Base-by-base conservation (phyloP, 768 basidiomycete species). In the Hygrophorus russula region DNA sequence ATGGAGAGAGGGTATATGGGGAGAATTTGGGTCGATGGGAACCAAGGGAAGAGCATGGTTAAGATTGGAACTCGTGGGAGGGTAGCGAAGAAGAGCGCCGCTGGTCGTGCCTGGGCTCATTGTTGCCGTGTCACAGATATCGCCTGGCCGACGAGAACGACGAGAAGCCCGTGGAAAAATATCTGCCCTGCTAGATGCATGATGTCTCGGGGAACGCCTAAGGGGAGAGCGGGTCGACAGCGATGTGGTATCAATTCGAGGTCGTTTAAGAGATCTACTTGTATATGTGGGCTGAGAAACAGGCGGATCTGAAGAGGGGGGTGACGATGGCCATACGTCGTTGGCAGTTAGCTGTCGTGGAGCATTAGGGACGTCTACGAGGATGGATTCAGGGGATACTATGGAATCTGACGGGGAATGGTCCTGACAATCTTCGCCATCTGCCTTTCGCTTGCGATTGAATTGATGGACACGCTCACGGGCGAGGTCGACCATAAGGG, bases 401-500 rank as follows among this genome's bases (percentile, higher is more conserved):
- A 58, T 57, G 47, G 68, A 57, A 38, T 61, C 56, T 6, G 53
- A 13, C 4, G 56, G 19, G 11, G 51, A 30, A 12, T 54, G 28
- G 36, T 68, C 61, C 24, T 58, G 58, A 24, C 40, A 42, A 55
- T 73, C 70, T 53, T 82, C 77, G 20, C 56, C 42, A 57, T 73
- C 73, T 0, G 78, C 72, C 62, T 86, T 85, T 51, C 82, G 77
- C 61, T 85, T 85, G 56, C 77, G 71, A 56, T 69, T 67, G 69
- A 71, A 63, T 24, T 69, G 53, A 46, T 71, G 70, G 51, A 63
- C 9, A 31, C 35, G 39, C 12, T 69, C 65, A 49, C 78, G 73
- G 52, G 73, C 68, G 50, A 77, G 68, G 68, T 78, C 70, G 65
- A 80, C 77, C 78, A 82, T 82, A 49, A n/a, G 39, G 47, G 48